A percentile compares a stretch with the other conserved stretches of the same genome.
These are phyloP conservation scores for Protea cynaroides DNA, from an alignment of 164 flowering plant species.

Conservation along the genomic window DNA sequence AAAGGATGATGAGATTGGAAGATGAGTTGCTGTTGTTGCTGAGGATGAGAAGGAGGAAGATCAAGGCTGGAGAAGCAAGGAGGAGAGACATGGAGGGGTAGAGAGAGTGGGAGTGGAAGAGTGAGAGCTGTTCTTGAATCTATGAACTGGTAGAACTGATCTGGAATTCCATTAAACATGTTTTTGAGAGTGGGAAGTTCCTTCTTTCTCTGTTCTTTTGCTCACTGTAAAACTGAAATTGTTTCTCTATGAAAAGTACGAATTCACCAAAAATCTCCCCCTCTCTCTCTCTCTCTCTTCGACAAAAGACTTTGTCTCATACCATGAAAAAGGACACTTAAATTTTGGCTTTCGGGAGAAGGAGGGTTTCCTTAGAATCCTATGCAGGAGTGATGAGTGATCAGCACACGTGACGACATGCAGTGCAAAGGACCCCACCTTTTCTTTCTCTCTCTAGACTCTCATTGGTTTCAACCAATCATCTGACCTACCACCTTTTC, in stretches of 20 bases:
- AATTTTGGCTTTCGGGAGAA: not conserved
- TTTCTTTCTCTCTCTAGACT: no score
- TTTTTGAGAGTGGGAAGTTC: constrained; percentile 1
- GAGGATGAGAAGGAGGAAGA: constrained; percentile 14
- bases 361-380: constrained; percentile 34
- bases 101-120: constrained; percentile 15
- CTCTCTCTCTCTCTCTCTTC: constrained; percentile 26
- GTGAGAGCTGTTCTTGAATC: constrained; percentile 26
- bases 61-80: constrained; percentile 11
- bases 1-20: constrained; percentile 12
- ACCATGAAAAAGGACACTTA: not conserved
- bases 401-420: constrained; percentile 19
- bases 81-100: constrained; percentile 19
- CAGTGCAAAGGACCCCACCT: constrained; percentile 8
- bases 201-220: constrained; percentile 5
- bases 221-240: constrained; percentile 18
- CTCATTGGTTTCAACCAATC: no score
- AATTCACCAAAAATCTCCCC: constrained; percentile 13
- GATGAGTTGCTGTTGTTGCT: constrained; percentile 11
- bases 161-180: constrained; percentile 59
- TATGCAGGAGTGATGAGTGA: constrained; percentile 23
- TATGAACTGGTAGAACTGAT: constrained; percentile 55
- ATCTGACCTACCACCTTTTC: no score
- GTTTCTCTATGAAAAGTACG: not conserved
- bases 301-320: constrained; percentile 13